A percentile compares a stretch with the other conserved stretches of the same genome.
Conservation (phyloP, 169 alveolate genomes). For the Blepharisma undulans region DNA sequence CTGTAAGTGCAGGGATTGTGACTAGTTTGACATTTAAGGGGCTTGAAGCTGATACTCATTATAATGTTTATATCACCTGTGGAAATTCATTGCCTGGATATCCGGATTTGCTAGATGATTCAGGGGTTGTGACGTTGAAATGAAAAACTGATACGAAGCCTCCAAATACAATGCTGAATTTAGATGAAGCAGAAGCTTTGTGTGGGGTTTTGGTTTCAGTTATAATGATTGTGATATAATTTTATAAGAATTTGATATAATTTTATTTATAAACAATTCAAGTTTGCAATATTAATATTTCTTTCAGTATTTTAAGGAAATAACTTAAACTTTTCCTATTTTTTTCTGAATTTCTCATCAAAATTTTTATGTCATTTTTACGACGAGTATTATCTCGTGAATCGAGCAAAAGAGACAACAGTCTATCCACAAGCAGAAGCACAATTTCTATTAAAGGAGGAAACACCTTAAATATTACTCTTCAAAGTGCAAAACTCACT, state of each 20-base stretch:
- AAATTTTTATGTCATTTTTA: neutral
- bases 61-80: slow-evolving; percentile 20
- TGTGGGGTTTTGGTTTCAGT: neutral
- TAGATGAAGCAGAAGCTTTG: neutral
- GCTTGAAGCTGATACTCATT: neutral
- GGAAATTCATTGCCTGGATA: slow-evolving; percentile 37
- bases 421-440: neutral
- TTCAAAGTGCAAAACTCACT: neutral
- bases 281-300: no score
- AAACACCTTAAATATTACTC: neutral
- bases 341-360: neutral
- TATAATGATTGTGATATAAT: neutral
- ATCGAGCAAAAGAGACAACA: neutral
- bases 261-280: neutral
- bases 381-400: neutral
- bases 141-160: slow-evolving; percentile 37
- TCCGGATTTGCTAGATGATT: neutral
- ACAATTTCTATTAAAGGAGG: neutral
- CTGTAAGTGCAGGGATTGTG: neutral
- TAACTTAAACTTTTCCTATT: neutral
- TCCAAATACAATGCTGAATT: neutral
- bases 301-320: neutral
- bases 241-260: no score
- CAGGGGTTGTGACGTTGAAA: neutral
- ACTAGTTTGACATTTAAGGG: neutral